Evolutionary conservation across 1,139 yeast species (phyloP).

Genomic region (Taphrina pruni): DNA sequence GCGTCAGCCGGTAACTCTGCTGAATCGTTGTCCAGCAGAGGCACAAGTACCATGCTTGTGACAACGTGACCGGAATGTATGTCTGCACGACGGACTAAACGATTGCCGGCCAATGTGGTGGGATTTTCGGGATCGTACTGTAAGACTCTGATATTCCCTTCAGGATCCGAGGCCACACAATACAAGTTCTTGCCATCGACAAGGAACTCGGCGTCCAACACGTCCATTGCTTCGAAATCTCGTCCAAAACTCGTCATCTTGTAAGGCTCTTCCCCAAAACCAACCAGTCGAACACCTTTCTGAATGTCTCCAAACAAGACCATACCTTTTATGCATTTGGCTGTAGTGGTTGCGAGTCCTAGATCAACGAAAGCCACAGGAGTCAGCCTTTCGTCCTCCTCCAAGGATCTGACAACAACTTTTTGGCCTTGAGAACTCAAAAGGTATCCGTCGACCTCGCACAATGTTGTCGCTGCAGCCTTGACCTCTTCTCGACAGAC

Average conservation of each 20-base stretch:
- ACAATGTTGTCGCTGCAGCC: conserved; percentile 82
- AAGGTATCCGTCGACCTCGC: conserved; percentile 83
- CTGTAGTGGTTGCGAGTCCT: conserved; percentile 76
- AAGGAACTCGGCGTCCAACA: conserved; percentile 69
- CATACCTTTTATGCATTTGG: conserved; percentile 82
- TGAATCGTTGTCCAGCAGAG: conserved; percentile 50
- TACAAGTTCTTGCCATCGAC: conserved; percentile 71
- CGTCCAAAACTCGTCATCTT: conserved; percentile 80
- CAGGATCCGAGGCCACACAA: conserved; percentile 72
- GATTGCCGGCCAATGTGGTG: conserved; percentile 77
- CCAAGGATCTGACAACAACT: conserved; percentile 70
- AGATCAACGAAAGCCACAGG: conserved; percentile 95
- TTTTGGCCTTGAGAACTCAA: conserved; percentile 89
- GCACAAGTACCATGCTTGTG: conserved; percentile 64
- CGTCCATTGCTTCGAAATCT: conserved; percentile 69
- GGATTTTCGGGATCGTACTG: conserved; percentile 88
- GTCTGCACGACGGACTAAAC: conserved; percentile 70
- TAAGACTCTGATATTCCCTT: conserved; percentile 71
- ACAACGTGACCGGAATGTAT: conserved; percentile 71
- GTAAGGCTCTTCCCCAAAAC: conserved; percentile 92
- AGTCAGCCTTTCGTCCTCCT: conserved; percentile 76
- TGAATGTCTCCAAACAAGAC: conserved; percentile 78
- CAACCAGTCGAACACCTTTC: conserved; percentile 81
- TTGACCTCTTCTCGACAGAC: conserved; percentile 77
- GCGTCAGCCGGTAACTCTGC: conserved; percentile 42